Evolutionary conservation across 2,329 filamentous ascomycete genomes (phyloP), one percentile per base, ranked within the genome.

Genomic region (Cucurbitaria berberidis): DNA sequence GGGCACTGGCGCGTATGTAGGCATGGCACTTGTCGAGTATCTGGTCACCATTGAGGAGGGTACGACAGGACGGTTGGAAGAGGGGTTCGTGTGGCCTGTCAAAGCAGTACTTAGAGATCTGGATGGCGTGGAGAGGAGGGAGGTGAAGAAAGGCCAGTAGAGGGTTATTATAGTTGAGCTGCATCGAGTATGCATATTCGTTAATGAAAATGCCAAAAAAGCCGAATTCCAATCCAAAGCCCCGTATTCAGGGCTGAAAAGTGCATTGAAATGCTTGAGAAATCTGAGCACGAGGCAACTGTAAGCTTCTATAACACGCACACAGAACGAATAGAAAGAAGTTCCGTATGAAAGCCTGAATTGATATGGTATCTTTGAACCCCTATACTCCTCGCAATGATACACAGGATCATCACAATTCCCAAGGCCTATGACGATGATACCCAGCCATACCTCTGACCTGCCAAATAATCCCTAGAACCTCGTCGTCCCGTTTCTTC

Each of bases 1-100:
- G 0, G 85, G 82, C 0, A 73, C 84, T 18, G 80, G 82, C 0
- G 83, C 84, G 4, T 78, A 77, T 21, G 64, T 69, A 2, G 73
- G 73, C 16, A 76, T 76, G 70, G 71, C 72, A 27, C 49, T 75
- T 2, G 69, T 70, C 0, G 73, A 75, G 59, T 73, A 74, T 38
- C 62, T 76, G 7, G 69, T 72, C 24, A 73, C 72, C 0, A 59
- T 70, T 7, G 61, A 69, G 18, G 67, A 70, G 19, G 68, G 64
- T 5, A 59, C 59, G 34, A 67, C 59, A 3, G 62, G 60, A 21
- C 51, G 55, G 19, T 35, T 69, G 15, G 69, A 73, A 21, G 68
- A 73, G 41, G 70, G 70, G 0, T 75, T 75, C 47, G 72, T 70
- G 8, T 75, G 73, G 73, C 73, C 73, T 7, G 70, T 73, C 3